Evolutionary conservation across 768 basidiomycete species (phyloP), one percentile per base, ranked within the genome.

Genomic region (Tulasnella sp.): DNA sequence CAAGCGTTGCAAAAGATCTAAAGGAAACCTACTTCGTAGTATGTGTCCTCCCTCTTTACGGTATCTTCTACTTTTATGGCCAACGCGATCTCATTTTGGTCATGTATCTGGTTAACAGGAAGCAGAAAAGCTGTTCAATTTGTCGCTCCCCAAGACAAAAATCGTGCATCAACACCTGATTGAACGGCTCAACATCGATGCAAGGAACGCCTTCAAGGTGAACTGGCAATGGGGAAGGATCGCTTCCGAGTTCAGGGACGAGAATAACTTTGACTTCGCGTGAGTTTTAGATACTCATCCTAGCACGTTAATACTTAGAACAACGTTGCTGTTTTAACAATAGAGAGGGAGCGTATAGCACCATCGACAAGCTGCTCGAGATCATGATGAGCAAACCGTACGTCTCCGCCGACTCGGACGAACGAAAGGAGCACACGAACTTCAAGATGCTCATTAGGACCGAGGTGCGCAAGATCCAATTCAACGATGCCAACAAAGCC

Each of bases 151-250:
- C 19, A 27, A 24, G 12, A 59, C 57, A 17, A 11, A 24, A 21
- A 49, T 48, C 12, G 4, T 51, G 2, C 57, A 59, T 22, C 57
- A 51, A 30, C 46, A 59, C 12, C 11, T 51, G 12, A 59, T 59
- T 51, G 57, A 59, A 19, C 57, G 57, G 21, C 57, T 59, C 27
- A 59, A 59, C 49, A 59, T 59, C 51, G 30, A 31, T 12, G 25
- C 49, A 9, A 7, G 29, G 11, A 27, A 27, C 22, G 17, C n/a
- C 15, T 43, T 53, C 27, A 19, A 53, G 11, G 46, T 49, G 22
- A 51, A 66, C 45, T 68, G 67, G 67, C 64, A 67, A 42, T 68
- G 67, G 67, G 67, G 67, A 9, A 55, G 67, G 11, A 68, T 67
- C 55, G 67, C 67, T 12, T 67, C 67, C 3, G 65, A 68, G 54